A percentile compares a stretch with the other conserved stretches of the same genome.
phyloP scores from a whole-genome alignment of 2,329 filamentous ascomycete genomes.

The Aspergillus fijiensis region DNA sequence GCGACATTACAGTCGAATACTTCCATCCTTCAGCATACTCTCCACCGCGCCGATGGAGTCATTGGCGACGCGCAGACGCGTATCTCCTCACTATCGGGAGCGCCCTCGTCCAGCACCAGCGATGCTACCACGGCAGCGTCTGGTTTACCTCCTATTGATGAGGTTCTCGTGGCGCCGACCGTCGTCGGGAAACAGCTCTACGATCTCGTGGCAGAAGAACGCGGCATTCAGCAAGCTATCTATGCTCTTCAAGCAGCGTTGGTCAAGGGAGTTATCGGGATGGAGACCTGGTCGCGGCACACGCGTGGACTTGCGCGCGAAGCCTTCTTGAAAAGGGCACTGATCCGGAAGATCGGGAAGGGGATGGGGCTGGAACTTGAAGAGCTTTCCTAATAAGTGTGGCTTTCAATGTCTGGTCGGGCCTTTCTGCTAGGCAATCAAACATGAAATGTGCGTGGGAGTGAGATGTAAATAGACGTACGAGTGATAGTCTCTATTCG shows the following conservation, averaged over 20 bases:
- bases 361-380: constrained; percentile 46
- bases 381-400: not conserved
- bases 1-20: constrained; percentile 74
- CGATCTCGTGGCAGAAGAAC: constrained; percentile 81
- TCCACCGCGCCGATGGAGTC: constrained; percentile 74
- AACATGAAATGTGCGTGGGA: not conserved
- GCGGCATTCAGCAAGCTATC: constrained; percentile 80
- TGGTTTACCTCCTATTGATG: constrained; percentile 74
- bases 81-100: constrained; percentile 24
- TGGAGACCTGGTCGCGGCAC: constrained; percentile 49
- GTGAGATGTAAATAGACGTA: not conserved
- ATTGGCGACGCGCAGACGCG: constrained; percentile 71
- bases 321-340: constrained; percentile 47
- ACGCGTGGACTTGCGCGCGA: constrained; percentile 50
- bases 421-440: no score
- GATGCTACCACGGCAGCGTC: constrained; percentile 22
- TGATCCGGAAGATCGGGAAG: constrained; percentile 47
- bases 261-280: constrained; percentile 46
- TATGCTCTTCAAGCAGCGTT: constrained; percentile 58
- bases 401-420: not conserved
- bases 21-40: constrained; percentile 70
- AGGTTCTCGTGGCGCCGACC: constrained; percentile 87
- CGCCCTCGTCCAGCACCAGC: constrained; percentile 33
- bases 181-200: constrained; percentile 93
- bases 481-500: not conserved